phyloP scores from a whole-genome alignment of 805 yeast genomes.

The Myxozyma sirexii region DNA sequence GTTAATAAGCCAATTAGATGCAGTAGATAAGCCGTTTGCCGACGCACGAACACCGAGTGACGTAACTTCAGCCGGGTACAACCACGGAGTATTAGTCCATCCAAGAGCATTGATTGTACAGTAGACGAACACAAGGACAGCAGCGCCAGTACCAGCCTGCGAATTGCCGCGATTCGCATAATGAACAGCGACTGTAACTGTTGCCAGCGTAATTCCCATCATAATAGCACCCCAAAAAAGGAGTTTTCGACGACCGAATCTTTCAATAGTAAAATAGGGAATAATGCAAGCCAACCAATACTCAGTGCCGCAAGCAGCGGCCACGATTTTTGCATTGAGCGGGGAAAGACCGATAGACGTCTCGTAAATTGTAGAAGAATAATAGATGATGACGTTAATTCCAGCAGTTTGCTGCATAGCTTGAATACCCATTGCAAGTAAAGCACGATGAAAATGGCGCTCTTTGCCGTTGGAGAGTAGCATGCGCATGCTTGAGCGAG shows the following conservation, averaged over 20 bases:
- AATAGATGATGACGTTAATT: conserved; percentile 60
- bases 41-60: conserved; percentile 58
- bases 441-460: conserved; percentile 53
- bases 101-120: conserved; percentile 39
- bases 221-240: conserved; percentile 34
- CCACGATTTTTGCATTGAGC: conserved; percentile 48
- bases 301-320: conserved; percentile 51
- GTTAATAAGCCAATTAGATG: conserved; percentile 61
- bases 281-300: conserved; percentile 49
- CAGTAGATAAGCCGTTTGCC: conserved; percentile 56
- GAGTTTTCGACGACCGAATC: conserved; percentile 52
- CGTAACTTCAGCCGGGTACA: conserved; percentile 38
- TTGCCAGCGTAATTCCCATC: conserved; percentile 34
- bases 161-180: conserved; percentile 44
- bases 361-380: conserved; percentile 59
- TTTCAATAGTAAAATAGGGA: conserved; percentile 57
- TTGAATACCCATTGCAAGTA: conserved; percentile 51
- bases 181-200: conserved; percentile 45
- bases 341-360: conserved; percentile 52
- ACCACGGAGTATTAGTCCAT: conserved; percentile 34
- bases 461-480: conserved; percentile 48
- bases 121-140: conserved; percentile 34
- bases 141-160: conserved; percentile 37
- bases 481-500: not conserved
- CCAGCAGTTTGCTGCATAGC: conserved; percentile 57